These are phyloP conservation scores for Russula olivacea DNA, from an alignment of 768 basidiomycete species.

Conservation along the genomic window DNA sequence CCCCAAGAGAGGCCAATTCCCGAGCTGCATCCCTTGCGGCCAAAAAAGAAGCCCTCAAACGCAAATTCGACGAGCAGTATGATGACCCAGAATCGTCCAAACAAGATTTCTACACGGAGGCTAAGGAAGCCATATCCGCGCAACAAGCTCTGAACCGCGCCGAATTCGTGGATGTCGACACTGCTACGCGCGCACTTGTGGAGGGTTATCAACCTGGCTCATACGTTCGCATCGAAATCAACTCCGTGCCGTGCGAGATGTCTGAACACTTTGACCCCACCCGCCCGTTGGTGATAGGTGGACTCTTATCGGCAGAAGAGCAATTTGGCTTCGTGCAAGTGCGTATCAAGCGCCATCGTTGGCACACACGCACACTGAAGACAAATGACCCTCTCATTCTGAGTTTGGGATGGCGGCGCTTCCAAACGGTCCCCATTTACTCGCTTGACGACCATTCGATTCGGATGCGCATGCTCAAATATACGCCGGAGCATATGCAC, in stretches of 20 bases:
- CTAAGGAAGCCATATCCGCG: slow-evolving; percentile 85
- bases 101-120: slow-evolving; percentile 83
- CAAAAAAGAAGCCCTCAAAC: slow-evolving; percentile 89
- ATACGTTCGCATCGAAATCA: slow-evolving; percentile 89
- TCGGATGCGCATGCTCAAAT: slow-evolving; percentile 98
- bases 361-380: slow-evolving; percentile 88
- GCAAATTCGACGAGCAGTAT: slow-evolving; percentile 95
- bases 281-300: slow-evolving; percentile 89
- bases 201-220: slow-evolving; percentile 88
- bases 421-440: slow-evolving; percentile 93
- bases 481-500: slow-evolving; percentile 99
- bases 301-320: slow-evolving; percentile 84
- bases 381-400: slow-evolving; percentile 95
- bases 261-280: slow-evolving; percentile 88
- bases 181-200: slow-evolving; percentile 71
- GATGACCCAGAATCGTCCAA: slow-evolving; percentile 79
- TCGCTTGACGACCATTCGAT: slow-evolving; percentile 97
- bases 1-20: slow-evolving; percentile 30
- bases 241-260: slow-evolving; percentile 82
- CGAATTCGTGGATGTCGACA: slow-evolving; percentile 77
- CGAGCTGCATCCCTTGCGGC: slow-evolving; percentile 55
- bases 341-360: slow-evolving; percentile 92
- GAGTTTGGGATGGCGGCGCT: slow-evolving; percentile 96
- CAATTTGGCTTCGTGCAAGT: slow-evolving; percentile 92
- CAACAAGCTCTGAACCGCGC: slow-evolving; percentile 77